Evolutionary conservation across 2,329 filamentous ascomycete species (phyloP).

Genomic region (Plectosphaerella cucumerina): DNA sequence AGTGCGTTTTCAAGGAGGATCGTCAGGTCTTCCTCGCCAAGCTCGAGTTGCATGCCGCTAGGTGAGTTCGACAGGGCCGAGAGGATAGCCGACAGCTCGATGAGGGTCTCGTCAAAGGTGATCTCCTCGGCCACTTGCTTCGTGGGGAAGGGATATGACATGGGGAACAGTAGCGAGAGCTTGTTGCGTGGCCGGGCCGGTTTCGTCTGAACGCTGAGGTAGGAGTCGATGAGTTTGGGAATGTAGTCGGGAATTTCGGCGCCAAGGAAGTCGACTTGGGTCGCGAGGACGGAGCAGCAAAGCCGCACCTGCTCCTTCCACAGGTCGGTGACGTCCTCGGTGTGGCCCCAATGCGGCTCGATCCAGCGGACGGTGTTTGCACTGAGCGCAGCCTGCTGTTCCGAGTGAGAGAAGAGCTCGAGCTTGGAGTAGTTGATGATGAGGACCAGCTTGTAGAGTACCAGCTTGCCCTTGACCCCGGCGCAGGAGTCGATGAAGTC

Average conservation of each 20-base stretch:
- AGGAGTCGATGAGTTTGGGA: conserved; percentile 86
- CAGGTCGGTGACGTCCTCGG: conserved; percentile 69
- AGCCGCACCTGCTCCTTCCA: conserved; percentile 91
- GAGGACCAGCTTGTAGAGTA: conserved; percentile 86
- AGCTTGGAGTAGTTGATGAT: conserved; percentile 88
- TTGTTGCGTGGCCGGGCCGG: conserved; percentile 53
- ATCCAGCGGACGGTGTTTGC: conserved; percentile 88
- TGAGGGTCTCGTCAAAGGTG: conserved; percentile 76
- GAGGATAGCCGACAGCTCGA: conserved; percentile 84
- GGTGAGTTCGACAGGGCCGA: conserved; percentile 75
- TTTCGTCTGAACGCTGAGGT: conserved; percentile 65
- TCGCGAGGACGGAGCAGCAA: conserved; percentile 88
- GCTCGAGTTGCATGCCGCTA: conserved; percentile 69
- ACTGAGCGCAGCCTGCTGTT: conserved; percentile 69
- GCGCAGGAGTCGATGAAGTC: conserved; percentile 92
- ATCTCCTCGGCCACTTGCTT: conserved; percentile 59
- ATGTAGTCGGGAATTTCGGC: conserved; percentile 85
- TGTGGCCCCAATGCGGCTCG: conserved; percentile 85
- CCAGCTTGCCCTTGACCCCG: conserved; percentile 81
- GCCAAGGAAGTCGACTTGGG: conserved; percentile 73
- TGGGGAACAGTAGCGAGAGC: conserved; percentile 86
- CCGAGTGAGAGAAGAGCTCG: conserved; percentile 73
- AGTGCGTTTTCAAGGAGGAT: conserved; percentile 74
- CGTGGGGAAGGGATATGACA: conserved; percentile 81
- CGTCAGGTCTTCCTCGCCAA: conserved; percentile 69